Evolutionary conservation across 2,329 filamentous ascomycete genomes (phyloP).

Genomic region (Teratosphaeria zuluensis): DNA sequence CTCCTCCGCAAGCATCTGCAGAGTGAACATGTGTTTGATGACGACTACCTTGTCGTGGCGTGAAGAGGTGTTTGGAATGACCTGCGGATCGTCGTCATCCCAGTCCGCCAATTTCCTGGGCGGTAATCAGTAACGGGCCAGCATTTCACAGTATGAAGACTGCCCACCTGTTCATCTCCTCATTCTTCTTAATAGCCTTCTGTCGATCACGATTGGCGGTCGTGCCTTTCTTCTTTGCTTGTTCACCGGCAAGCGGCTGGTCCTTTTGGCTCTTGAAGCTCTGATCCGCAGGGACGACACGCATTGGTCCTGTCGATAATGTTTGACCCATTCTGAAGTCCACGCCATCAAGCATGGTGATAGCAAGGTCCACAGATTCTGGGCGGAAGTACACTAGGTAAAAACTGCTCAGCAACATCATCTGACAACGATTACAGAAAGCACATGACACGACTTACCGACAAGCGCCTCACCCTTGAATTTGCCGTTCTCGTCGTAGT

Average conservation of each 20-base stretch:
- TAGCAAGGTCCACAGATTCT: conserved; percentile 80
- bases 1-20: conserved; percentile 76
- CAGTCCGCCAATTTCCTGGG: conserved; percentile 78
- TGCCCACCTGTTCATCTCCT: conserved; percentile 63
- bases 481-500: conserved; percentile 66
- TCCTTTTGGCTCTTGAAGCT: conserved; percentile 87
- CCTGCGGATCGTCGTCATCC: conserved; percentile 68
- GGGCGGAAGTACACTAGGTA: conserved; percentile 75
- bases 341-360: conserved; percentile 70
- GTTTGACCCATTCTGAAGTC: conserved; percentile 61
- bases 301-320: conserved; percentile 53
- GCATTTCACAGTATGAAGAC: background rate
- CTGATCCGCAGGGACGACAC: conserved; percentile 73
- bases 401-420: background rate
- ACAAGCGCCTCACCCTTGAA: conserved; percentile 93
- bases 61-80: conserved; percentile 45
- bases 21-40: conserved; percentile 86
- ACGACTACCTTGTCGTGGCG: conserved; percentile 74
- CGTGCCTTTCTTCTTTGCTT: conserved; percentile 35
- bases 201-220: conserved; percentile 47
- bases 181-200: conserved; percentile 83
- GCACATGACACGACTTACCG: conserved; percentile 12
- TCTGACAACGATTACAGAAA: background rate
- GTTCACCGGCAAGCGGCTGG: conserved; percentile 25
- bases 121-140: conserved; percentile 2